phyloP scores from a whole-genome alignment of 345 rosid species.

The Populus simonii region DNA sequence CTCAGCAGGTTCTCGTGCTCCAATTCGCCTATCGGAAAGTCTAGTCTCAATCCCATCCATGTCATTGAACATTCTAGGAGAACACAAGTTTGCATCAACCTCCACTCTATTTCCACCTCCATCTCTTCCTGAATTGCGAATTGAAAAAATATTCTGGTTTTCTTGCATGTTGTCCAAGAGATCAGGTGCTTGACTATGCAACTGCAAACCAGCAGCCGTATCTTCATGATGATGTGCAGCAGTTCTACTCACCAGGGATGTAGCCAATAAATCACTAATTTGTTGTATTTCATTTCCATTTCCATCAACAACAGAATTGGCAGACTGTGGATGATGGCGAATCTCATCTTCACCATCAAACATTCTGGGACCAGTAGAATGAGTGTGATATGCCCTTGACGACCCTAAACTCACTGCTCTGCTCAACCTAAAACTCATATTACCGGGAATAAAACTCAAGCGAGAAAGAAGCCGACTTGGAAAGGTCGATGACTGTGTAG shows the following conservation, averaged over 20 bases:
- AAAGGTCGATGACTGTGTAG: constrained; percentile 29
- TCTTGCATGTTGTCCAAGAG: constrained; percentile 19
- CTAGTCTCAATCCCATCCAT: constrained; percentile 42
- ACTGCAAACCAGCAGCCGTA: constrained; percentile 7
- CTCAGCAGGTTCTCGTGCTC: constrained; percentile 64
- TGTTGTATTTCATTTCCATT: constrained; percentile 36
- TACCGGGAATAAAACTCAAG: constrained; percentile 80
- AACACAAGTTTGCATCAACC: constrained; percentile 32
- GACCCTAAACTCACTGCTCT: constrained; percentile 82
- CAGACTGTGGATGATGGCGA: constrained; percentile 29
- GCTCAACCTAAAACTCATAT: constrained; percentile 67
- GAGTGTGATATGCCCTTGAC: constrained; percentile 50
- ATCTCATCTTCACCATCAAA: constrained; percentile 36
- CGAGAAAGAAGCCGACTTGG: constrained; percentile 67
- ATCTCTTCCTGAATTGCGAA: constrained; percentile 32
- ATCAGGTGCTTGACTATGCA: constrained; percentile 9
- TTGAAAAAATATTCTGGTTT: constrained; percentile 25
- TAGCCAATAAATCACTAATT: constrained; percentile 10
- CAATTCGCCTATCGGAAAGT: constrained; percentile 52
- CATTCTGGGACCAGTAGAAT: constrained; percentile 38
- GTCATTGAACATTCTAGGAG: constrained; percentile 37
- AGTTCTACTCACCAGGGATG: constrained; percentile 17
- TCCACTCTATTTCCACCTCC: constrained; percentile 27
- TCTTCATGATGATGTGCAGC: constrained; percentile 19
- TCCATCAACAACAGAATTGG: constrained; percentile 32